A percentile compares a stretch with the other conserved stretches of the same genome.
These are phyloP conservation scores for Pseudocercospora eumusae DNA, from an alignment of 2,329 filamentous ascomycete genomes.

Conservation along the genomic window DNA sequence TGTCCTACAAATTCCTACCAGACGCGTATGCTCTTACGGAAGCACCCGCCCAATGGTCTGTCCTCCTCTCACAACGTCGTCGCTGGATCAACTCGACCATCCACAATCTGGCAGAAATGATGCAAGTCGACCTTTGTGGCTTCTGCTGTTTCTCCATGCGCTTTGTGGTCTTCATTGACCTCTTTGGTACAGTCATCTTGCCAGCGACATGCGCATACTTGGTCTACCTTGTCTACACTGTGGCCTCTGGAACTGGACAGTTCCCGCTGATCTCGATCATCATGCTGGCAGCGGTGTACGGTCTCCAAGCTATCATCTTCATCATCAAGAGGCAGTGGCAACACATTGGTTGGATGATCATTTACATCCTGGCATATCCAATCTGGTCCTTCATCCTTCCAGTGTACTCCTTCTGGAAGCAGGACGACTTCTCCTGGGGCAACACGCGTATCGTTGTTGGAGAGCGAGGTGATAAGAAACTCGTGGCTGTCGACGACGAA, in stretches of 20 bases:
- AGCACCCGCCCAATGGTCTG: slow-evolving; percentile 89
- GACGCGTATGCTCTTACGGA: slow-evolving; percentile 93
- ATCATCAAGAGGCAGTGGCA: slow-evolving; percentile 98
- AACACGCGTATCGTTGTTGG: slow-evolving; percentile 97
- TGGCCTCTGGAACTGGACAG: slow-evolving; percentile 68
- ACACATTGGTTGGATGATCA: slow-evolving; percentile 98
- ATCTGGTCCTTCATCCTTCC: slow-evolving; percentile 90
- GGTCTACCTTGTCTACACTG: slow-evolving; percentile 77
- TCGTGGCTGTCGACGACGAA: slow-evolving; percentile 82
- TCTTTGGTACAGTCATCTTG: slow-evolving; percentile 87
- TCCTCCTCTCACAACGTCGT: slow-evolving; percentile 94
- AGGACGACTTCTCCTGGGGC: slow-evolving; percentile 98
- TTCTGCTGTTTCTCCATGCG: slow-evolving; percentile 99
- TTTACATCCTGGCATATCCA: slow-evolving; percentile 93
- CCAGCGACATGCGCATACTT: slow-evolving; percentile 90
- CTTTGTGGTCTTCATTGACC: slow-evolving; percentile 92
- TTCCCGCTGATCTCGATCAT: slow-evolving; percentile 85
- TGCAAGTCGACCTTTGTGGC: slow-evolving; percentile 90
- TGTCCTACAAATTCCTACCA: slow-evolving; percentile 94
- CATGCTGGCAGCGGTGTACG: slow-evolving; percentile 89
- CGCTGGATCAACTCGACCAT: slow-evolving; percentile 99
- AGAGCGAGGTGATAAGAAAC: slow-evolving; percentile 85
- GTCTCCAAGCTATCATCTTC: slow-evolving; percentile 94
- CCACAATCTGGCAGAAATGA: slow-evolving; percentile 90
- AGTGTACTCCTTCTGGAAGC: slow-evolving; percentile 99